Conservation (phyloP, 148 eudicot genomes). For the Pouteria glomerata region DNA sequence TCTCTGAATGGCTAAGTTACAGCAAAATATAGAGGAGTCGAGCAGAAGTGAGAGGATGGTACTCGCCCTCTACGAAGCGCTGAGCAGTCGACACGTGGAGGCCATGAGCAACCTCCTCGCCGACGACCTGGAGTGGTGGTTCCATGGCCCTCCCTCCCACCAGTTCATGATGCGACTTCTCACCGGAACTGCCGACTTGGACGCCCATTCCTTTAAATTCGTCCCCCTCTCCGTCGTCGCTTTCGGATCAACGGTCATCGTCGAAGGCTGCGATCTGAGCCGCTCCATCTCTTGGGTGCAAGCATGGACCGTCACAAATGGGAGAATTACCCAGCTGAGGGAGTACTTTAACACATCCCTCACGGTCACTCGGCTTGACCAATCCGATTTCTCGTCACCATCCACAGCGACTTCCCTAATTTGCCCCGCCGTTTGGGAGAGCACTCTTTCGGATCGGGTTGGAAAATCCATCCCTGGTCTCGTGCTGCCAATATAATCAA, state of each 20-base stretch:
- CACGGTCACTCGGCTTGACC: constrained; percentile 30
- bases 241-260: constrained; percentile 48
- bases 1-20: constrained; percentile 49
- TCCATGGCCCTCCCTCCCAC: constrained; percentile 76
- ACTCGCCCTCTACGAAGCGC: constrained; percentile 50
- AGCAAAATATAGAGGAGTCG: constrained; percentile 17
- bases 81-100: constrained; percentile 45
- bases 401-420: constrained; percentile 10
- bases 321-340: constrained; percentile 38
- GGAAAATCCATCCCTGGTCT: constrained; percentile 33
- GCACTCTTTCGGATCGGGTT: constrained; percentile 23
- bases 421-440: constrained; percentile 31
- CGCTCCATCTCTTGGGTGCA: constrained; percentile 65
- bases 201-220: constrained; percentile 30
- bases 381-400: neutral
- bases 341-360: constrained; percentile 46
- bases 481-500: constrained; percentile 23
- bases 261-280: constrained; percentile 53
- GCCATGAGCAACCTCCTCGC: constrained; percentile 47
- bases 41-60: constrained; percentile 39
- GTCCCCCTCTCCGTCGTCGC: constrained; percentile 36
- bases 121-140: constrained; percentile 79
- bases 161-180: constrained; percentile 66
- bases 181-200: constrained; percentile 31
- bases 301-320: constrained; percentile 59